Conservation (phyloP, 73 alveolate genomes). For the Paramecium primaurelia region DNA sequence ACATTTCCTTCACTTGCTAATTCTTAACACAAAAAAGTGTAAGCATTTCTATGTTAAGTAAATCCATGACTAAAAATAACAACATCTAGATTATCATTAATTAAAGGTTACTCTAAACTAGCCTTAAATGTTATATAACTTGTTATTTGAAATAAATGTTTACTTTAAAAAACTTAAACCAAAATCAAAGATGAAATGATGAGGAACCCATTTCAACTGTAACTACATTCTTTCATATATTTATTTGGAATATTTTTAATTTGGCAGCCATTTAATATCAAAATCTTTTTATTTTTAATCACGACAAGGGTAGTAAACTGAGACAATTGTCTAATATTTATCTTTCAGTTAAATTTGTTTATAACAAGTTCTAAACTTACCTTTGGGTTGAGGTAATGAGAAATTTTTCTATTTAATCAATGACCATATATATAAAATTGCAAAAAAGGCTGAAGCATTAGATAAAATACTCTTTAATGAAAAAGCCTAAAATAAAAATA, state of each 20-base stretch:
- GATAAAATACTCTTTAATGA: neutral
- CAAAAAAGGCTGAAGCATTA: neutral
- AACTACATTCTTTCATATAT: neutral
- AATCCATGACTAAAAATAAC: neutral
- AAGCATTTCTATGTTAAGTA: conserved; percentile 19
- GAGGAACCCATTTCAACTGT: neutral
- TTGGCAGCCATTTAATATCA: neutral
- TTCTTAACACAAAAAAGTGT: neutral
- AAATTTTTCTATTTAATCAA: neutral
- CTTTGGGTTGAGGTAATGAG: neutral
- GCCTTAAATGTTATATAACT: neutral
- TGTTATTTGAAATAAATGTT: neutral
- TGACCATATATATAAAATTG: neutral
- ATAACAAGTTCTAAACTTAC: neutral
- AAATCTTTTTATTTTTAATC: neutral
- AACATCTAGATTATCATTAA: neutral
- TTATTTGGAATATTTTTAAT: neutral
- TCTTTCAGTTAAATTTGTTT: neutral
- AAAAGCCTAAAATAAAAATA: neutral
- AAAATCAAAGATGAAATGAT: neutral
- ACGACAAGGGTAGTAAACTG: neutral
- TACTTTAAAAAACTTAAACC: neutral
- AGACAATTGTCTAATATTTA: neutral
- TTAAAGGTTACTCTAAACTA: neutral
- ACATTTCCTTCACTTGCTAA: conserved; percentile 1